These are phyloP conservation scores for Thielaviopsis euricoi DNA, from an alignment of 2,329 filamentous ascomycete species.

Conservation along the genomic window DNA sequence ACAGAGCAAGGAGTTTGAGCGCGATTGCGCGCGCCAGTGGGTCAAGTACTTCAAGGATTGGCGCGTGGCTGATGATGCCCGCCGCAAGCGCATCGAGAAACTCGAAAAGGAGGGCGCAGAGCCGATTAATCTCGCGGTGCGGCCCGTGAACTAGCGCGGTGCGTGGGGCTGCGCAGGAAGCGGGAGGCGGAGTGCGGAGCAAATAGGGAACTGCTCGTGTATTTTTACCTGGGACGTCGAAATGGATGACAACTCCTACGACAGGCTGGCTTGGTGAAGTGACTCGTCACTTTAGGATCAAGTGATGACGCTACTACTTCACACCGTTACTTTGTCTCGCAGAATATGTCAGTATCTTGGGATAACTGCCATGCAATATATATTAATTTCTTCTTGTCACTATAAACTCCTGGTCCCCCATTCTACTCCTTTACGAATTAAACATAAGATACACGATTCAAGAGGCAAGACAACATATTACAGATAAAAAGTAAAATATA, in stretches of 20 bases:
- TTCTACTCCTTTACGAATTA: no score
- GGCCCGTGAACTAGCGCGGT: conserved; percentile 4
- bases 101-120: conserved; percentile 56
- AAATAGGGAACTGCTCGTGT: neutral
- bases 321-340: no score
- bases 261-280: neutral
- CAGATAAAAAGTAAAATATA: neutral
- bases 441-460: no score
- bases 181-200: neutral
- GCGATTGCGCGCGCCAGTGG: conserved; percentile 80
- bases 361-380: no score
- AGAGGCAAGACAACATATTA: neutral
- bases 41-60: conserved; percentile 98
- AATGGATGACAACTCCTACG: no score
- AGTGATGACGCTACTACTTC: neutral
- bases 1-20: conserved; percentile 48
- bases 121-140: conserved; percentile 7
- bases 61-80: conserved; percentile 80
- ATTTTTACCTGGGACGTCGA: neutral
- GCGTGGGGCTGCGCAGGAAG: neutral
- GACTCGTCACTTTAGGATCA: neutral
- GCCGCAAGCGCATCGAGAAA: conserved; percentile 60
- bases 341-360: no score
- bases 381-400: no score
- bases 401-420: no score